A percentile compares a stretch with the other conserved stretches of the same genome.
Conservation (phyloP, 345 rosid genomes). For the Syzygium jambos region DNA sequence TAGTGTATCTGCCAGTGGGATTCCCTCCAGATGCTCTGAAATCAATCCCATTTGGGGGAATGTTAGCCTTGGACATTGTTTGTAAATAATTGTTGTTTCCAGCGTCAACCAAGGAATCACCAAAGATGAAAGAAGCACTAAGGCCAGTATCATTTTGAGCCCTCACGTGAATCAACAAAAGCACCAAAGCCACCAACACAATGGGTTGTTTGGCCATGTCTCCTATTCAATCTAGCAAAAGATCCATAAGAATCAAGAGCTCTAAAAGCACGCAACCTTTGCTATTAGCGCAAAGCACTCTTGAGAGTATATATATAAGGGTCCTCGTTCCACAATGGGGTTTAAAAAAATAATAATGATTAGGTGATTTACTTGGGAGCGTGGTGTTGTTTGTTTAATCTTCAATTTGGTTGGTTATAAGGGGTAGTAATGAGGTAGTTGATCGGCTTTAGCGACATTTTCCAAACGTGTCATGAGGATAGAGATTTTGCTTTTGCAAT, state of each 20-base stretch:
- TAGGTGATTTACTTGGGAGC: not conserved
- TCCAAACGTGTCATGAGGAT: not conserved
- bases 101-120: slow-evolving; percentile 85
- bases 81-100: slow-evolving; percentile 78
- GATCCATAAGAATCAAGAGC: not conserved
- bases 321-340: not conserved
- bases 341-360: not conserved
- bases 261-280: not conserved
- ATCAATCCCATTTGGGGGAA: slow-evolving; percentile 79
- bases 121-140: slow-evolving; percentile 71
- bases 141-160: not conserved
- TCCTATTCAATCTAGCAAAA: not conserved
- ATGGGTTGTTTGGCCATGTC: not conserved
- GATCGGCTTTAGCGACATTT: not conserved
- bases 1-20: slow-evolving; percentile 85
- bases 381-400: not conserved
- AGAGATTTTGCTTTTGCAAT: not conserved
- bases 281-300: not conserved
- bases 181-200: not conserved
- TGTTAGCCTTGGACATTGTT: slow-evolving; percentile 76
- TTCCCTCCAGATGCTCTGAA: slow-evolving; percentile 61
- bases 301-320: not conserved
- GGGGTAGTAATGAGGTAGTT: not conserved
- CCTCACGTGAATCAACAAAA: not conserved
- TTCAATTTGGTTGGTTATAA: not conserved